Percentiles rank a stretch among this genome's conserved stretches.
phyloP scores from a whole-genome alignment of 345 rosid genomes.

The Sonneratia alba region DNA sequence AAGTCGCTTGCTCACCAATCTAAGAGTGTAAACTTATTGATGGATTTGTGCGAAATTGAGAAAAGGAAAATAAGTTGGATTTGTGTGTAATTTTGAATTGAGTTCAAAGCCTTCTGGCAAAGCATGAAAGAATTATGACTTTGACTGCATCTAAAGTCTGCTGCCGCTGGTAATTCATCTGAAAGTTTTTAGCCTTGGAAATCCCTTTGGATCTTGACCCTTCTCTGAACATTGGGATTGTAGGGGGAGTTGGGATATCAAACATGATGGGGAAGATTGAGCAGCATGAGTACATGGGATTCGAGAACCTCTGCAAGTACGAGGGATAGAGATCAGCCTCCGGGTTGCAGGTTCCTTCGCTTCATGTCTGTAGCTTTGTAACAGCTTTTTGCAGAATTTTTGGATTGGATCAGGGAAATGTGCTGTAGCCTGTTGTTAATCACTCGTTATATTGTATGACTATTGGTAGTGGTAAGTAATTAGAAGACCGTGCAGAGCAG shows the following conservation, averaged over 20 bases:
- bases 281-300: conserved; percentile 38
- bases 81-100: too few relatives aligned
- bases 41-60: not conserved
- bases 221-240: not conserved
- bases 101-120: not conserved
- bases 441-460: not conserved
- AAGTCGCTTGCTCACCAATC: not conserved
- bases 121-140: too few relatives aligned
- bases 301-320: conserved; percentile 41
- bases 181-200: not conserved
- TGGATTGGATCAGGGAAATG: not conserved
- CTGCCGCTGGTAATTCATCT: not conserved
- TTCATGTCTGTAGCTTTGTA: not conserved
- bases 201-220: not conserved
- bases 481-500: not conserved
- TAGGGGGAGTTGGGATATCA: conserved; percentile 45
- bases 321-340: not conserved
- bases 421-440: not conserved
- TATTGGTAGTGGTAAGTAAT: not conserved
- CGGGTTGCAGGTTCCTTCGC: not conserved
- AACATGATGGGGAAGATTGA: conserved; percentile 30
- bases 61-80: not conserved
- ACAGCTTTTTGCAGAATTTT: not conserved
- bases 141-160: too few relatives aligned
- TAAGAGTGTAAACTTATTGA: not conserved